Conservation (phyloP, 1,284 basidiomycete genomes). For the Somion occarium region DNA sequence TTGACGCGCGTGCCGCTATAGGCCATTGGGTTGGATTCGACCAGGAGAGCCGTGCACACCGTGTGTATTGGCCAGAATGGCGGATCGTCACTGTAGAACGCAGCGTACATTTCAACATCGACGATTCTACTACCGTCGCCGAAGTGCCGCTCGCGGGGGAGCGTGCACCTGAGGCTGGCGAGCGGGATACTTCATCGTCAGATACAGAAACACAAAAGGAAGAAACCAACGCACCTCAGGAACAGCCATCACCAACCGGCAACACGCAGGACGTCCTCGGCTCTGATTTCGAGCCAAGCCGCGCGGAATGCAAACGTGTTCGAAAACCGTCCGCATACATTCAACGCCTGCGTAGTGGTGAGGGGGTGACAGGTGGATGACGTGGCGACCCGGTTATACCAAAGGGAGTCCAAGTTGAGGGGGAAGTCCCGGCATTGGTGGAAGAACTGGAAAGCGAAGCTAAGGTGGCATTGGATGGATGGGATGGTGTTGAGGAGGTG, state of each 20-base stretch:
- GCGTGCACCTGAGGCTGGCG: not conserved
- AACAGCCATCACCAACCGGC: not conserved
- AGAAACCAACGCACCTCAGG: not conserved
- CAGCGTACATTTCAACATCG: constrained; percentile 14
- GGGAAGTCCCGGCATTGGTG: not conserved
- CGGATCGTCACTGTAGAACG: constrained; percentile 25
- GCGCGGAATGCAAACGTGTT: not conserved
- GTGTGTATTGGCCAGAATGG: constrained; percentile 29
- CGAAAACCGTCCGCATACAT: not conserved
- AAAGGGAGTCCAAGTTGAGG: not conserved
- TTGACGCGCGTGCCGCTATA: constrained; percentile 20
- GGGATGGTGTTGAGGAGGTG: not conserved
- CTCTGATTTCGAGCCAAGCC: not conserved
- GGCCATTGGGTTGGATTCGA: constrained; percentile 27
- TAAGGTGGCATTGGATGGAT: not conserved
- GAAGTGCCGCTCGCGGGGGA: not conserved
- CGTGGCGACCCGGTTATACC: not conserved
- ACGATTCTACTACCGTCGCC: not conserved
- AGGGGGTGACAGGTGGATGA: not conserved
- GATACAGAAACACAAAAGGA: not conserved
- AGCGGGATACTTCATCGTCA: not conserved
- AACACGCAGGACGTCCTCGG: not conserved
- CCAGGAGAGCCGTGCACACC: constrained; percentile 22
- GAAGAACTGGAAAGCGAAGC: no score
- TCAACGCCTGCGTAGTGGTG: not conserved